These are phyloP conservation scores for Mentha longifolia DNA, from an alignment of 257 asterid species.

Conservation along the genomic window DNA sequence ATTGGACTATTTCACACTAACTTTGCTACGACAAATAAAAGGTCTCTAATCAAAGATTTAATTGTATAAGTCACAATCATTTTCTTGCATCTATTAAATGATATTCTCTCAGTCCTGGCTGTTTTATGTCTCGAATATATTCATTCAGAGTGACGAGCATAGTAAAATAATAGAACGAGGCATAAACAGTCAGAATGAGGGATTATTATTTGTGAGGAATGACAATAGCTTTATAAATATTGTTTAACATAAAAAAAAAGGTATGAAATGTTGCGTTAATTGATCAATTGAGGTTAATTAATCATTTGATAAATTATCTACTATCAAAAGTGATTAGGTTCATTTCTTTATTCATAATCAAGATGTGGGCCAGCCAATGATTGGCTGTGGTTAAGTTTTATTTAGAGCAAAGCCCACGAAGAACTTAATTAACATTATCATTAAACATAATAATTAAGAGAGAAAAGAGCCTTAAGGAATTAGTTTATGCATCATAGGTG, in stretches of 20 bases:
- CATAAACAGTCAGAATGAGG: too few relatives aligned
- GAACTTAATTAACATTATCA: slow-evolving; percentile 48
- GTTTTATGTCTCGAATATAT: too few relatives aligned
- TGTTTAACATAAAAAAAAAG: too few relatives aligned
- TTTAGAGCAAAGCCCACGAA: slow-evolving; percentile 32
- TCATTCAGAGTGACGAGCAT: too few relatives aligned
- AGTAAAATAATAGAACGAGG: too few relatives aligned
- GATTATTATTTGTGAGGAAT: too few relatives aligned
- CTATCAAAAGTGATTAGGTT: slow-evolving; percentile 29
- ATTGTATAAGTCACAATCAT: not conserved
- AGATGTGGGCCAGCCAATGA: slow-evolving; percentile 51
- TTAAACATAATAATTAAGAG: slow-evolving; percentile 42
- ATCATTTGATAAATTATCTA: not conserved
- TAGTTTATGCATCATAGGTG: slow-evolving; percentile 41
- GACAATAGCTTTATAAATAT: too few relatives aligned
- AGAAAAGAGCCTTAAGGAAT: slow-evolving; percentile 30
- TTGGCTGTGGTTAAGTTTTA: slow-evolving; percentile 36
- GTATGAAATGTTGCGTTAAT: too few relatives aligned
- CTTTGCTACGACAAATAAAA: not conserved
- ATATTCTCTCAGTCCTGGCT: too few relatives aligned
- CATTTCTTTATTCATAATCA: slow-evolving; percentile 28
- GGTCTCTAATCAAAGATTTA: not conserved
- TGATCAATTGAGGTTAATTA: too few relatives aligned
- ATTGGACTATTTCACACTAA: slow-evolving; percentile 14
- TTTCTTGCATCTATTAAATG: not conserved